Conservation (phyloP, 495 filamentous ascomycete genomes). For the Melanomma pulvis-pyrius region DNA sequence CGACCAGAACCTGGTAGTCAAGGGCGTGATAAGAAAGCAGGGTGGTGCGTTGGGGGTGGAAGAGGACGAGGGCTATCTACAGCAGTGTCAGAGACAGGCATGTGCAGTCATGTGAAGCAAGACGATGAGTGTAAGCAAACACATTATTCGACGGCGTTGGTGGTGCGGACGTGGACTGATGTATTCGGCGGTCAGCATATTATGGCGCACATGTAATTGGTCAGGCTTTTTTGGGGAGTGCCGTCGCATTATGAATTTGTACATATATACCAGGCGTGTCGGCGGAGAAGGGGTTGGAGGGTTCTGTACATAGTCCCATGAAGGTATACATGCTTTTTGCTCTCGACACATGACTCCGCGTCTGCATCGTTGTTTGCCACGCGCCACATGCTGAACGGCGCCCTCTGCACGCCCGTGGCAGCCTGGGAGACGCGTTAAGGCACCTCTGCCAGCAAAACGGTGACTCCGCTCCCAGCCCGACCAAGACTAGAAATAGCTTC, state of each 20-base stretch:
- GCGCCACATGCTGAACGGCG: not conserved
- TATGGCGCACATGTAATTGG: slow-evolving; percentile 6
- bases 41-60: slow-evolving; percentile 49
- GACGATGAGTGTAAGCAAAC: not conserved
- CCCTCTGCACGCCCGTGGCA: slow-evolving; percentile 5
- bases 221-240: not conserved
- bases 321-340: not conserved
- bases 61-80: slow-evolving; percentile 66
- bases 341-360: not conserved
- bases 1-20: slow-evolving; percentile 76
- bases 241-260: no score
- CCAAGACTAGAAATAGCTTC: not conserved
- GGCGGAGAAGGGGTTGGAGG: not conserved
- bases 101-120: slow-evolving; percentile 52
- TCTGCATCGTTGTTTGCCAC: not conserved
- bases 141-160: not conserved
- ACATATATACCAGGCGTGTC: not conserved
- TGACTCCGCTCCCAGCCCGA: not conserved
- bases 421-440: slow-evolving; percentile 5
- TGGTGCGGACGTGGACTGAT: not conserved
- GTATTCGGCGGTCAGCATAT: slow-evolving; percentile 24
- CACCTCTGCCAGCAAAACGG: not conserved
- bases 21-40: slow-evolving; percentile 68
- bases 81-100: slow-evolving; percentile 49
- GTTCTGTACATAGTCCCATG: not conserved